A percentile compares a stretch with the other conserved stretches of the same genome.
phyloP scores from a whole-genome alignment of 768 basidiomycete genomes.

The Pleurotus citrinopileatus region DNA sequence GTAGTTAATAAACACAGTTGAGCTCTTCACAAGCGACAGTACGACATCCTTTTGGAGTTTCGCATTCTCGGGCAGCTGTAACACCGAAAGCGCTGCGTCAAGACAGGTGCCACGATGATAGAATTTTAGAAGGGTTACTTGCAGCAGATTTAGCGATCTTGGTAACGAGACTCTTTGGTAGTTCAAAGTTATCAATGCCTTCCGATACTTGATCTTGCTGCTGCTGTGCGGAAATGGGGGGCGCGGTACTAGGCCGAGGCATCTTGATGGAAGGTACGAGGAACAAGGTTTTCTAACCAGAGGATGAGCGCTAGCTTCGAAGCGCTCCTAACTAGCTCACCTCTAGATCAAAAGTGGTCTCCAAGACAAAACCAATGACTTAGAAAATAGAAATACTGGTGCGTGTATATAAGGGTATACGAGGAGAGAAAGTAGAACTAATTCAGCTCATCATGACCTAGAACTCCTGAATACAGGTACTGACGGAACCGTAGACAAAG shows the following conservation, averaged over 20 bases:
- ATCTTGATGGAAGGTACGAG: constrained; percentile 23
- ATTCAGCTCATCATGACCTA: too few species aligned
- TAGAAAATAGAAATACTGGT: too few species aligned
- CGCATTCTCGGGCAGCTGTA: constrained; percentile 76
- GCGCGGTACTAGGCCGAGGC: constrained; percentile 61
- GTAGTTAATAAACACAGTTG: constrained; percentile 95
- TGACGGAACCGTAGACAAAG: too few species aligned
- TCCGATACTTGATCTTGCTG: constrained; percentile 81
- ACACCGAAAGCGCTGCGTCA: background rate
- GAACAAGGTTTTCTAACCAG: background rate
- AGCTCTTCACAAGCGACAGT: constrained; percentile 79
- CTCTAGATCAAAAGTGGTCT: background rate
- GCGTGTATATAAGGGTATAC: background rate
- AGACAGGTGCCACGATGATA: background rate
- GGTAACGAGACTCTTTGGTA: constrained; percentile 80
- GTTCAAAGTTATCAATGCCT: constrained; percentile 86
- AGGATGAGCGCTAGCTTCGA: background rate
- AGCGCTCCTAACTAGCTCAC: background rate
- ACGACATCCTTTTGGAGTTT: constrained; percentile 92
- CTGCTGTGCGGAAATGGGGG: constrained; percentile 63
- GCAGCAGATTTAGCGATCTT: constrained; percentile 86
- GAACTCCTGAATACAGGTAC: too few species aligned
- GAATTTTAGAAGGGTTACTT: constrained; percentile 26
- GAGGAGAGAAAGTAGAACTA: too few species aligned
- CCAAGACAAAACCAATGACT: background rate